Base-by-base conservation (phyloP, 441 rosid species). In the Sinapis alba region DNA sequence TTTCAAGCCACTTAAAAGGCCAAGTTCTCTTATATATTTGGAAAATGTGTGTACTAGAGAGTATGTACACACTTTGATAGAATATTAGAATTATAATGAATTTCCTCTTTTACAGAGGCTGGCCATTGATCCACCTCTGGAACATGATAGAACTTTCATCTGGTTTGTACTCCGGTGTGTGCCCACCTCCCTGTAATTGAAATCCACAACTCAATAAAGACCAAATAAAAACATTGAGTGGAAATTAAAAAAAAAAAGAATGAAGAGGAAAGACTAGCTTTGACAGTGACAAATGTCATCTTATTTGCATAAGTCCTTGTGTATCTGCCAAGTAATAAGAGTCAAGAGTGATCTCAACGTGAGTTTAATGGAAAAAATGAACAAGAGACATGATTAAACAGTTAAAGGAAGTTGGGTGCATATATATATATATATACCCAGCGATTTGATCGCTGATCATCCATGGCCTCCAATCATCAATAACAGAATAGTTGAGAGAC, bases 401-500 rank as follows among this genome's bases (percentile, higher is more conserved):
- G 12, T 53, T 21, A 5, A 54, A 20, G 28, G 1, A 54, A 10
- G 26, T 0, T 53, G 27, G 7, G 59, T 19, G 2, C 4, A 15
- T 4, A 26, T 28, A 66, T n/a, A n/a, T n/a, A n/a, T n/a, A n/a
- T 38, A 38, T 24, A 47, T 47, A 47, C 54, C 73, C 73, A 69
- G 71, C 53, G 1, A 36, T 1, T 69, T 57, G 73, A 57, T 69
- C 3, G 1, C 10, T 24, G 13, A 34, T n/a, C 60, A 67, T 7
- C 71, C 61, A 67, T 19, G 61, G 71, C 19, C 71, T 67, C 71
- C 73, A 69, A 0, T 23, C 24, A 69, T 38, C 64, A 69, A 21
- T 9, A 3, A 69, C 2, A 0, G 64, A 57, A 11, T 69, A 69
- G 26, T 57, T 69, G n/a, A 69, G 54, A 69, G 64, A 69, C 7